phyloP scores from a whole-genome alignment of 2,329 filamentous ascomycete species.

The Verticillium nonalfalfae region DNA sequence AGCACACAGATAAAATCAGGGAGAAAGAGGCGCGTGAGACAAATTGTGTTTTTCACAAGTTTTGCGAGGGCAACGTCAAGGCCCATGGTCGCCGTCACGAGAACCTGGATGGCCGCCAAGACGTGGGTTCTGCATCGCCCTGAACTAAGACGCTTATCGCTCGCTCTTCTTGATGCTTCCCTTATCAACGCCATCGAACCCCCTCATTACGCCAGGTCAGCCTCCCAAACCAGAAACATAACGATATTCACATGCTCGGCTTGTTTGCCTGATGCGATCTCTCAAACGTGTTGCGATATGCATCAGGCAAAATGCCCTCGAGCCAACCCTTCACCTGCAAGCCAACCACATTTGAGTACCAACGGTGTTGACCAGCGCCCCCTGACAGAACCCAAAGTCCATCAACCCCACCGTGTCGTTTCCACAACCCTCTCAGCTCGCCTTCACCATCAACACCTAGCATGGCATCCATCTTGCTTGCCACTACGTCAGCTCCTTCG shows the following conservation, averaged over 20 bases:
- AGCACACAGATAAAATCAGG: too few relatives aligned
- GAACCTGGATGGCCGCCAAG: conserved; percentile 12
- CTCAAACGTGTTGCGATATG: neutral
- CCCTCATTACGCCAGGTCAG: neutral
- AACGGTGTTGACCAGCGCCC: conserved; percentile 23
- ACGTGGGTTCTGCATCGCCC: neutral
- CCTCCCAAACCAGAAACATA: too few relatives aligned
- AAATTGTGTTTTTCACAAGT: neutral
- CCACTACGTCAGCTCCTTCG: conserved; percentile 17
- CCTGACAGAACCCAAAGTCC: conserved; percentile 30
- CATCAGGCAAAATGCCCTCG: conserved; percentile 22
- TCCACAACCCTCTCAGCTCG: conserved; percentile 33
- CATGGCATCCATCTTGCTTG: conserved; percentile 24
- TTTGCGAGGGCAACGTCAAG: neutral
- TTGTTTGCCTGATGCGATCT: neutral
- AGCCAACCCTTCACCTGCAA: conserved; percentile 27
- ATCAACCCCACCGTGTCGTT: conserved; percentile 21
- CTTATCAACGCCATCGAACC: neutral
- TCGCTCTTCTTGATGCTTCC: too few relatives aligned
- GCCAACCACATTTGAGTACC: conserved; percentile 21
- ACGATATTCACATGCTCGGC: too few relatives aligned
- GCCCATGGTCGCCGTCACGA: neutral
- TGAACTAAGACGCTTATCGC: neutral
- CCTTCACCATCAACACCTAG: conserved; percentile 35
- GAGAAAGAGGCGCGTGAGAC: neutral